Percentiles rank a stretch among this genome's conserved stretches.
Evolutionary conservation across 2,329 filamentous ascomycete species (phyloP).

Genomic region (Ophiocordyceps sinensis): DNA sequence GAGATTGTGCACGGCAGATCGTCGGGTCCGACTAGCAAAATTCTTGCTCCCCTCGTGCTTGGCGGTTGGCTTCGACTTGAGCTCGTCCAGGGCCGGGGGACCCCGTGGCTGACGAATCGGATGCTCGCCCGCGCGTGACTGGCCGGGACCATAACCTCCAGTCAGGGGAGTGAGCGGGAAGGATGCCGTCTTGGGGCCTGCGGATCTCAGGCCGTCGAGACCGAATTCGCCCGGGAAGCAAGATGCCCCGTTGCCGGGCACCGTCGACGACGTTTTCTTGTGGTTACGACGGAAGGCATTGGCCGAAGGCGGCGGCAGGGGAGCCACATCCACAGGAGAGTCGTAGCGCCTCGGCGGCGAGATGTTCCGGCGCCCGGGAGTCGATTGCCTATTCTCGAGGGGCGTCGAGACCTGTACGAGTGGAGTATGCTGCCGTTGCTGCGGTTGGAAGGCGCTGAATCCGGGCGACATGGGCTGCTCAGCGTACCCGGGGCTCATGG

Average conservation of each 20-base stretch:
- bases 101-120: constrained; percentile 85
- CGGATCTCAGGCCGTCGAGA: constrained; percentile 34
- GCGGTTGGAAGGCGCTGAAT: constrained; percentile 15
- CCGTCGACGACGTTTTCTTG: constrained; percentile 74
- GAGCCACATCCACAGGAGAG: constrained; percentile 51
- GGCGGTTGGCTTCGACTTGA: constrained; percentile 75
- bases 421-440: constrained; percentile 38
- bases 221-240: constrained; percentile 26
- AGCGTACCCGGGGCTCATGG: constrained; percentile 24
- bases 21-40: constrained; percentile 83
- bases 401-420: constrained; percentile 75
- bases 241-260: constrained; percentile 27
- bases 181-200: constrained; percentile 62
- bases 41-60: constrained; percentile 97
- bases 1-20: constrained; percentile 81
- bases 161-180: constrained; percentile 71
- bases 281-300: constrained; percentile 89
- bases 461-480: constrained; percentile 28
- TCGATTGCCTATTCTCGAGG: constrained; percentile 37
- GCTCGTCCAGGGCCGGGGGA: constrained; percentile 81
- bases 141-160: constrained; percentile 82
- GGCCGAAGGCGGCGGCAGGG: constrained; percentile 74
- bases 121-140: constrained; percentile 86
- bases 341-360: constrained; percentile 52
- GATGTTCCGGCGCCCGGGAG: constrained; percentile 37